A percentile compares a stretch with the other conserved stretches of the same genome.
Conservation (phyloP, 257 asterid species). For the Verbena officinalis region DNA sequence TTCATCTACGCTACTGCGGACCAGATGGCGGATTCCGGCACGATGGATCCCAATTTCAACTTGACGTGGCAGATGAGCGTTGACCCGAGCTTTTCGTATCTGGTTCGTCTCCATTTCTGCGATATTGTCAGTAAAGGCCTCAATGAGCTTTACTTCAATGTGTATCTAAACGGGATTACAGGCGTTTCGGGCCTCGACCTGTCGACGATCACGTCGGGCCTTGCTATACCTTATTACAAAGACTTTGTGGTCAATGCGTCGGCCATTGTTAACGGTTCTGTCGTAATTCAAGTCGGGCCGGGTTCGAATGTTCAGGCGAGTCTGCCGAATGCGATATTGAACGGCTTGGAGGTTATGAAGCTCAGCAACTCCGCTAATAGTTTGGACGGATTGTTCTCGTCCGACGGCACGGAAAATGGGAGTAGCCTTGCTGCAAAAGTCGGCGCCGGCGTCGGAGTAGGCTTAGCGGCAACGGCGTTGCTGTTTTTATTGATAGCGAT, state of each 20-base stretch:
- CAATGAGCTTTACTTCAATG: slow-evolving; percentile 87
- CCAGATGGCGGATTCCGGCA: slow-evolving; percentile 73
- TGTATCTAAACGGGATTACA: slow-evolving; percentile 58
- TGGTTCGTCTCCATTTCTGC: slow-evolving; percentile 81
- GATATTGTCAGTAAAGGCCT: slow-evolving; percentile 73
- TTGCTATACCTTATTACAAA: slow-evolving; percentile 70
- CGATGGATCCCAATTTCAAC: slow-evolving; percentile 67
- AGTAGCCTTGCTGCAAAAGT: slow-evolving; percentile 36
- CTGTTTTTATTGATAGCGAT: slow-evolving; percentile 37
- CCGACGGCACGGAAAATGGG: slow-evolving; percentile 37
- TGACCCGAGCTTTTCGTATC: slow-evolving; percentile 79
- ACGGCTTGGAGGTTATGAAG: slow-evolving; percentile 92
- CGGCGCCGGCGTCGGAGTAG: slow-evolving; percentile 53
- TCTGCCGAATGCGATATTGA: slow-evolving; percentile 77
- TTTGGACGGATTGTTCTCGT: slow-evolving; percentile 77
- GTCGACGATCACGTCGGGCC: slow-evolving; percentile 67
- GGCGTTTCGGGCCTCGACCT: slow-evolving; percentile 76
- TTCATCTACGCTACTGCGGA: slow-evolving; percentile 74
- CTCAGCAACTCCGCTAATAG: slow-evolving; percentile 81
- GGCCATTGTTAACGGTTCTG: slow-evolving; percentile 47
- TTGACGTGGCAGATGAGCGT: slow-evolving; percentile 78
- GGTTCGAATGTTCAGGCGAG: slow-evolving; percentile 43
- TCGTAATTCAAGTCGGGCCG: slow-evolving; percentile 78
- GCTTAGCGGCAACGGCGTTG: slow-evolving; percentile 43
- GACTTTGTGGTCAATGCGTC: slow-evolving; percentile 81